Evolutionary conservation across 306 rosid species (phyloP).

Genomic region (Pyrus pyrifolia): DNA sequence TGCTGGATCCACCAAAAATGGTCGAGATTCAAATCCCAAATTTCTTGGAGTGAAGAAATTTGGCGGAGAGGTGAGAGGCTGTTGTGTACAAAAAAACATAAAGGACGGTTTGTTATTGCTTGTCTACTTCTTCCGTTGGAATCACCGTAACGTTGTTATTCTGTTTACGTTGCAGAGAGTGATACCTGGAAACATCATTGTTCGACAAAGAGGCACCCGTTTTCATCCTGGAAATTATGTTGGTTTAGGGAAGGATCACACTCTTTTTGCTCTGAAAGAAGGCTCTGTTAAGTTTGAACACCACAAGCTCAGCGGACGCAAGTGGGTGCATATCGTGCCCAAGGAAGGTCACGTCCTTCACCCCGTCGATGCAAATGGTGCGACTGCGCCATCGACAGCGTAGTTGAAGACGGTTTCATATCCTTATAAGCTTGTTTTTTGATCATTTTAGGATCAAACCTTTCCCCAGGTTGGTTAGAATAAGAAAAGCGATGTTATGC

Average conservation of each 20-base stretch:
- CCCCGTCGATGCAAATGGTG: slow-evolving; percentile 50
- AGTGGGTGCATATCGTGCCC: slow-evolving; percentile 81
- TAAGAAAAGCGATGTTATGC: neutral
- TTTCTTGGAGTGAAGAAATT: slow-evolving; percentile 88
- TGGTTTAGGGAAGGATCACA: slow-evolving; percentile 80
- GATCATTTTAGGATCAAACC: neutral
- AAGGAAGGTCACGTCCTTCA: slow-evolving; percentile 85
- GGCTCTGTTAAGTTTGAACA: slow-evolving; percentile 73
- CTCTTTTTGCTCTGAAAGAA: slow-evolving; percentile 76
- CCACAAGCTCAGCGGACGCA: slow-evolving; percentile 71
- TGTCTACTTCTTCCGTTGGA: neutral
- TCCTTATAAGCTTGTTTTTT: neutral
- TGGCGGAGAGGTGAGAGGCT: slow-evolving; percentile 80
- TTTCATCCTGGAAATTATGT: slow-evolving; percentile 93
- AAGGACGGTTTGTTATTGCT: neutral
- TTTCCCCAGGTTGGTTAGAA: neutral
- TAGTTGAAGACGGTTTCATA: slow-evolving; percentile 27
- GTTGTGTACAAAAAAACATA: neutral
- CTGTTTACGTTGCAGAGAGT: slow-evolving; percentile 47
- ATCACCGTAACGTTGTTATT: neutral
- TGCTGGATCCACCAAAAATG: slow-evolving; percentile 89
- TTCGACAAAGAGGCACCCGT: slow-evolving; percentile 82
- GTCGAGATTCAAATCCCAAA: slow-evolving; percentile 87
- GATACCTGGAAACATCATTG: slow-evolving; percentile 86
- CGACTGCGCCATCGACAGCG: neutral